These are phyloP conservation scores for Saturnispora hagleri DNA, from an alignment of 805 yeast species.

Conservation along the genomic window DNA sequence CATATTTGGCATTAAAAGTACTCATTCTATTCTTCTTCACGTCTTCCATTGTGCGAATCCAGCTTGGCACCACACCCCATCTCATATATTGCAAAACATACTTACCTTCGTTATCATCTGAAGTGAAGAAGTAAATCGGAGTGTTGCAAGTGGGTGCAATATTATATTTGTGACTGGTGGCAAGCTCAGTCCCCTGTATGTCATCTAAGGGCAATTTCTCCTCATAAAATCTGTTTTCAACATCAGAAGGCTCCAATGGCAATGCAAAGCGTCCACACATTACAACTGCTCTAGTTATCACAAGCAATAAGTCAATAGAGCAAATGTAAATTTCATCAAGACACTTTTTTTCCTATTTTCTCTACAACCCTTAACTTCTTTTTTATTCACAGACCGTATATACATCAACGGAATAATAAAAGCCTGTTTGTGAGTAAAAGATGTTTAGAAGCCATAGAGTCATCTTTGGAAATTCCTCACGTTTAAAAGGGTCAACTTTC, in stretches of 20 bases:
- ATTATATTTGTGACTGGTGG: slow-evolving; percentile 34
- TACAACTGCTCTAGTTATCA: background rate
- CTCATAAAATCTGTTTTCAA: slow-evolving; percentile 31
- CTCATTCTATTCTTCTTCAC: slow-evolving; percentile 31
- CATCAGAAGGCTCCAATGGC: slow-evolving; percentile 31
- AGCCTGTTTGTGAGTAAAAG: background rate
- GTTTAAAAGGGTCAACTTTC: background rate
- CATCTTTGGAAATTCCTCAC: background rate
- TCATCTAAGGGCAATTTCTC: slow-evolving; percentile 21
- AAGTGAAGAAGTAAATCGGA: slow-evolving; percentile 29
- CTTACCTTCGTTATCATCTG: background rate
- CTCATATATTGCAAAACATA: slow-evolving; percentile 44
- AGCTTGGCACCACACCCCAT: slow-evolving; percentile 73
- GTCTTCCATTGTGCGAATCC: slow-evolving; percentile 37
- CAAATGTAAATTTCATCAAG: background rate
- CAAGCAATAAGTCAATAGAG: background rate
- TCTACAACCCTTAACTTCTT: background rate
- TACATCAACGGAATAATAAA: background rate
- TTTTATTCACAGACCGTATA: background rate
- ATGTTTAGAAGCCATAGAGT: background rate
- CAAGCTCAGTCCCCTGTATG: slow-evolving; percentile 9
- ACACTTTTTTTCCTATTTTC: background rate
- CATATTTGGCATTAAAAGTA: slow-evolving; percentile 70
- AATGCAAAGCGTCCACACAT: slow-evolving; percentile 32
- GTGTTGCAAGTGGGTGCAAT: slow-evolving; percentile 51